Conservation (phyloP, 192 early-diverging fungal genomes). For the Globomyces pollinis-pini region DNA sequence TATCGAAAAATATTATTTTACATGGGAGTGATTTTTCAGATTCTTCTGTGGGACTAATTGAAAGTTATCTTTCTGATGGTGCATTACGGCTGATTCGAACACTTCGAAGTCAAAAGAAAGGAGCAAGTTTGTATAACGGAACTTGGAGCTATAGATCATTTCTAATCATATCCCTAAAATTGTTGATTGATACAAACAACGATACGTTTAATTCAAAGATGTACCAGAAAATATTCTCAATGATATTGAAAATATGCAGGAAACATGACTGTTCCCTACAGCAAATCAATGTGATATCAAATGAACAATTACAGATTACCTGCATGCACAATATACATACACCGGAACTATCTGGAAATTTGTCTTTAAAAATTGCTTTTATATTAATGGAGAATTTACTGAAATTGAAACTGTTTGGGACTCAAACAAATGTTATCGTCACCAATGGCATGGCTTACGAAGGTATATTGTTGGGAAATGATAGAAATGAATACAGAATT, state of each 20-base stretch:
- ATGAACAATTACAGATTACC: too few species aligned
- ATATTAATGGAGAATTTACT: too few species aligned
- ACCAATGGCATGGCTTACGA: background rate
- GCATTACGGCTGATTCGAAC: background rate
- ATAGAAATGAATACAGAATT: background rate
- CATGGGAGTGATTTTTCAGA: background rate
- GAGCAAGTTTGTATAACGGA: background rate
- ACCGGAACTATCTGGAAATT: too few species aligned
- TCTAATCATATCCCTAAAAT: background rate
- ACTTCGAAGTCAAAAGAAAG: background rate
- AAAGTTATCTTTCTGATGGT: constrained; percentile 1
- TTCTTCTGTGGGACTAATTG: background rate
- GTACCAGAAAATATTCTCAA: too few species aligned
- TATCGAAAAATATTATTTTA: too few species aligned
- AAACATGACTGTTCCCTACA: background rate
- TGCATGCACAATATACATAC: too few species aligned
- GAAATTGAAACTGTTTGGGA: too few species aligned
- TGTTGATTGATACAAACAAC: too few species aligned
- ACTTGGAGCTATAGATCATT: background rate
- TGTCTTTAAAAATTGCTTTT: too few species aligned
- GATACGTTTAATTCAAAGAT: too few species aligned
- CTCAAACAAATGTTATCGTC: too few species aligned
- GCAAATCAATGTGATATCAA: background rate
- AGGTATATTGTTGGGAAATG: background rate
- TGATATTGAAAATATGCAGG: background rate